Evolutionary conservation across 768 basidiomycete genomes (phyloP), one percentile per base, ranked within the genome.

Genomic region (Cystofilobasidium ferigula): DNA sequence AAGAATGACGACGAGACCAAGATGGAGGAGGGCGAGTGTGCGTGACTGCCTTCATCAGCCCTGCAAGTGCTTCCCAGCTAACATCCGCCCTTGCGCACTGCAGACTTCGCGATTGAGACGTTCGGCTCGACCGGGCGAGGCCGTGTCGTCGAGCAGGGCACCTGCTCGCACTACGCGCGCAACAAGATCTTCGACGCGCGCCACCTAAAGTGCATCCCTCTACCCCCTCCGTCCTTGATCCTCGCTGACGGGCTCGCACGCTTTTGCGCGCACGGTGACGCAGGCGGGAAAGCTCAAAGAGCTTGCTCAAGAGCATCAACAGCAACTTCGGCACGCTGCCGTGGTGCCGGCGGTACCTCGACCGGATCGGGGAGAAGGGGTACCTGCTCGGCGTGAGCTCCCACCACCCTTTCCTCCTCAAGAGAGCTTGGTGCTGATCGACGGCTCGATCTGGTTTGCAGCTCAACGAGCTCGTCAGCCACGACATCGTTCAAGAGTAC

Each of bases 71-170:
- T 40, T 35, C 10, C 28, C n/a, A 30, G 18, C 47, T 38, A 8
- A 53, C 3, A 14, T 13, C 30, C 26, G 26, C 13, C 22, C 14
- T 28, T 53, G 20, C 2, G 14, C 12, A 32, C 13, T 40, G 30
- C 61, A 68, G 66, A 98, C 74, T 99, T 89, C 75, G 95, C 95
- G 12, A 94, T 99, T 63, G 95, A 99, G 77, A 99, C 95, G 1
- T 99, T 99, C 75, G 95, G 95, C 14, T 89, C 88, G n/a, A 98
- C 94, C 0, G 94, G 95, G 20, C 81, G 86, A 47, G 95, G 93
- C 10, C 81, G 84, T 30, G 89, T 95, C 26, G 81, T 89, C 20
- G 94, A 98, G 72, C 82, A 81, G 87, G 93, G 93, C 24, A 92
- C 92, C 35, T 87, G 85, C 72, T 97, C 92, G 30, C 95, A 97